Percentiles rank a stretch among this genome's conserved stretches.
phyloP scores from a whole-genome alignment of 768 basidiomycete genomes.

The Mycena rosella region DNA sequence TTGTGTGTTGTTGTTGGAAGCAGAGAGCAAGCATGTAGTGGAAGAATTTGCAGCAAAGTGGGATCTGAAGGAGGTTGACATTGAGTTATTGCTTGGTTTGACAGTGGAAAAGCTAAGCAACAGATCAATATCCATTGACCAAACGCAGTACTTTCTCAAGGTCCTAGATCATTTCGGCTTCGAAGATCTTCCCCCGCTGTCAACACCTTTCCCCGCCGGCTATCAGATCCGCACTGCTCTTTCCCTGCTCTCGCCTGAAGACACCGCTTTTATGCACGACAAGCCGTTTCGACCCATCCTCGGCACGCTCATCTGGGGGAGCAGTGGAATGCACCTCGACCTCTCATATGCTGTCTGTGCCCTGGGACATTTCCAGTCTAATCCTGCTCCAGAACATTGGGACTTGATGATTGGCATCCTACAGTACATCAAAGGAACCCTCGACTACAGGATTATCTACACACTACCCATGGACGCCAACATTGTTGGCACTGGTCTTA shows the following conservation, averaged over 20 bases:
- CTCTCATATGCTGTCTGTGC: slow-evolving; percentile 8
- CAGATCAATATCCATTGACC: not conserved
- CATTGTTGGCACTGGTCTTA: slow-evolving; percentile 28
- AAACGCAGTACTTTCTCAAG: slow-evolving; percentile 33
- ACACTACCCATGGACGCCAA: not conserved
- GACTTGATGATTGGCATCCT: slow-evolving; percentile 42
- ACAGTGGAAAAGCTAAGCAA: too few species aligned
- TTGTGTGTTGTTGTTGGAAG: not conserved
- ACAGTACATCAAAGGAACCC: too few species aligned
- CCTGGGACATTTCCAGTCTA: slow-evolving; percentile 28
- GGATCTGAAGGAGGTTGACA: too few species aligned
- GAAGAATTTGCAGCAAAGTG: not conserved
- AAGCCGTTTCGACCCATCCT: slow-evolving; percentile 32
- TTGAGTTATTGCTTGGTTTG: too few species aligned
- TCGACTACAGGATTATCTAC: slow-evolving; percentile 39
- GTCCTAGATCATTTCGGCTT: slow-evolving; percentile 39
- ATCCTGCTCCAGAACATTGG: slow-evolving; percentile 44
- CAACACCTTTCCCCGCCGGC: too few species aligned
- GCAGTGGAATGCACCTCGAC: slow-evolving; percentile 27
- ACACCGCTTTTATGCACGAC: slow-evolving; percentile 13
- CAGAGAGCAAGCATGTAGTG: not conserved
- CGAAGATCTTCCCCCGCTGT: too few species aligned
- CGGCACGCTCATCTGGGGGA: slow-evolving; percentile 34
- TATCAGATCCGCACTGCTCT: too few species aligned
- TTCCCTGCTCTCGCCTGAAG: too few species aligned